These are phyloP conservation scores for Zygnema circumcarinatum DNA, from an alignment of 139 green algal genomes.

Conservation along the genomic window DNA sequence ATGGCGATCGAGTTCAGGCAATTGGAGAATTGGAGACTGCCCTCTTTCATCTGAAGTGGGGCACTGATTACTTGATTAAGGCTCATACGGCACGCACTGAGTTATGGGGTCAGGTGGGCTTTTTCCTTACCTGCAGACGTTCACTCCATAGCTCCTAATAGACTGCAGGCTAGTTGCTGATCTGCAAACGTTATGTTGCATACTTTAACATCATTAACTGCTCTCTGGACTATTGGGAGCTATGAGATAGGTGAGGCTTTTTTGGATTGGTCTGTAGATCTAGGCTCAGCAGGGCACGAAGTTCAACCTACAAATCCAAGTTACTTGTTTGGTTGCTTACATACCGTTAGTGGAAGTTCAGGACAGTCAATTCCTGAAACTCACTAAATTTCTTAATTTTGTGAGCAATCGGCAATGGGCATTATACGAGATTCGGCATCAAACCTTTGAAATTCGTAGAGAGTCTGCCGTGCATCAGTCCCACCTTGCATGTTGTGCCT, in stretches of 20 bases:
- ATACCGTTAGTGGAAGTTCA: too few relatives aligned
- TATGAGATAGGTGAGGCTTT: too few relatives aligned
- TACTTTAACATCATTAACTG: not conserved
- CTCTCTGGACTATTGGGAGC: not conserved
- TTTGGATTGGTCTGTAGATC: too few relatives aligned
- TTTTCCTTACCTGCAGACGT: not conserved
- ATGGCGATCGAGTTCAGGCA: constrained; percentile 54
- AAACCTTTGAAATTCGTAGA: not conserved
- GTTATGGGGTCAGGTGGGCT: constrained; percentile 18
- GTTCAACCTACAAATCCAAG: too few relatives aligned
- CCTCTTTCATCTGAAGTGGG: constrained; percentile 69
- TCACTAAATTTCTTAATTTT: not conserved
- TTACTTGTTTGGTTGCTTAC: too few relatives aligned
- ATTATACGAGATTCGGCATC: not conserved
- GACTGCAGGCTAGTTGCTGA: not conserved
- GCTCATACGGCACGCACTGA: constrained; percentile 49
- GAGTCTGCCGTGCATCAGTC: not conserved
- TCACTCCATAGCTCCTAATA: constrained; percentile 9
- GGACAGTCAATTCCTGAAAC: too few relatives aligned
- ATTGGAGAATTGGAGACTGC: constrained; percentile 1
- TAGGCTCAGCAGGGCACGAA: too few relatives aligned
- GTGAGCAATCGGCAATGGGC: not conserved
- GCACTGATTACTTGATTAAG: constrained; percentile 75
- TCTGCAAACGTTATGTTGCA: not conserved
- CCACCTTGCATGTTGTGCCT: not conserved